Percentiles rank a stretch among this genome's conserved stretches.
Conservation (phyloP, 2,329 filamentous ascomycete genomes). For the Colletotrichum sp. region DNA sequence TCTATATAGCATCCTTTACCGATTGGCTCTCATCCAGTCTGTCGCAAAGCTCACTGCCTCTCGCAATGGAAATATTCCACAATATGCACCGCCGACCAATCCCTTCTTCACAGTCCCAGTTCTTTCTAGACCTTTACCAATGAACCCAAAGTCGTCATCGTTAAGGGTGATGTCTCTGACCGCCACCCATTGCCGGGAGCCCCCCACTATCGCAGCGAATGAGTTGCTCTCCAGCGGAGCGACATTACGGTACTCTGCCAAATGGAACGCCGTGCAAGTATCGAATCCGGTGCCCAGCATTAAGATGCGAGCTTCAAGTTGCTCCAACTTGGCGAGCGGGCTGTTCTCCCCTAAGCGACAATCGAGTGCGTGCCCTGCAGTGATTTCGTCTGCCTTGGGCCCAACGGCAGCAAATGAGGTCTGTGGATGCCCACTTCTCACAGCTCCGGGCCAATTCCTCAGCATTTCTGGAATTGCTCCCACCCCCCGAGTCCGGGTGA, state of each 20-base stretch:
- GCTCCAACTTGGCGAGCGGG: neutral
- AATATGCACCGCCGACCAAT: neutral
- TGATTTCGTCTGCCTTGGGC: neutral
- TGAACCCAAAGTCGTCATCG: neutral
- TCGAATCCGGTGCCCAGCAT: constrained; percentile 17
- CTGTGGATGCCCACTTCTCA: constrained; percentile 24
- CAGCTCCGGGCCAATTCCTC: constrained; percentile 21
- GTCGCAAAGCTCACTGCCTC: neutral
- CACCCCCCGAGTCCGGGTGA: neutral
- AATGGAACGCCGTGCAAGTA: constrained; percentile 19
- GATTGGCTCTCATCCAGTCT: neutral
- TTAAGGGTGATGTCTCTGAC: constrained; percentile 5
- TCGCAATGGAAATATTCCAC: neutral
- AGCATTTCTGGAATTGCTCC: constrained; percentile 19
- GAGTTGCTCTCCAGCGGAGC: neutral
- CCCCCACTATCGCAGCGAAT: constrained; percentile 12
- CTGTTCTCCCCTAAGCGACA: constrained; percentile 1
- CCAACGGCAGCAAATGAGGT: neutral
- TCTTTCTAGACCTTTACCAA: neutral
- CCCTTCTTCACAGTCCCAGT: neutral
- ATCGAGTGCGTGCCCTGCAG: constrained; percentile 1
- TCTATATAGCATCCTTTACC: neutral
- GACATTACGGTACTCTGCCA: constrained; percentile 13
- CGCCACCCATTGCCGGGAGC: constrained; percentile 15
- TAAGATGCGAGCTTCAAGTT: constrained; percentile 12